phyloP scores from a whole-genome alignment of 352 stramenopile genomes.

The Phytophthora brassicae region DNA sequence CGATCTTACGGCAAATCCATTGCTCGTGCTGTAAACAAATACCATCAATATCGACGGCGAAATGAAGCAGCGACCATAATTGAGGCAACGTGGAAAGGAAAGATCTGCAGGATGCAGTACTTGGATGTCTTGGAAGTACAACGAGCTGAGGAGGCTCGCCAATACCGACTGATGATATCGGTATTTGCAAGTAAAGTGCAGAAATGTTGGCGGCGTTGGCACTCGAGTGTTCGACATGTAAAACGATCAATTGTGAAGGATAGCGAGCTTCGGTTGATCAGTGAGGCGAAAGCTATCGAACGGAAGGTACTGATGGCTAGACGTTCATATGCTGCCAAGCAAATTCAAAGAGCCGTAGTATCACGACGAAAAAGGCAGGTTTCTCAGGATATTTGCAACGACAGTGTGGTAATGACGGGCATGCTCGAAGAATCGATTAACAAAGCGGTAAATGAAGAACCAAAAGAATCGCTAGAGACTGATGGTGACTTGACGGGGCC shows the following conservation, averaged over 20 bases:
- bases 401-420: no score
- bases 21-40: conserved; percentile 16
- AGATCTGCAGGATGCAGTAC: conserved; percentile 20
- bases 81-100: conserved; percentile 29
- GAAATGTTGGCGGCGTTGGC: conserved; percentile 37
- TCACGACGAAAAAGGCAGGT: conserved; percentile 12
- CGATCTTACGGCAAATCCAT: conserved; percentile 19
- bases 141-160: conserved; percentile 18
- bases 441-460: not conserved
- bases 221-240: conserved; percentile 17
- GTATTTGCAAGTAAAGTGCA: conserved; percentile 38
- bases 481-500: not conserved
- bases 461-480: not conserved
- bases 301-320: conserved; percentile 13
- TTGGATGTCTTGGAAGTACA: conserved; percentile 20
- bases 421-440: not conserved
- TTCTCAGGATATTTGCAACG: no score
- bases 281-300: conserved; percentile 26
- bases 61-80: conserved; percentile 30
- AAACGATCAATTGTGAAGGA: conserved; percentile 37
- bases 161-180: conserved; percentile 31
- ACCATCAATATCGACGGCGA: conserved; percentile 6
- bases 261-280: conserved; percentile 37
- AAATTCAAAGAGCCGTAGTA: conserved; percentile 23
- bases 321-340: conserved; percentile 18